phyloP scores from a whole-genome alignment of 345 rosid genomes.

The Brassica carinata region DNA sequence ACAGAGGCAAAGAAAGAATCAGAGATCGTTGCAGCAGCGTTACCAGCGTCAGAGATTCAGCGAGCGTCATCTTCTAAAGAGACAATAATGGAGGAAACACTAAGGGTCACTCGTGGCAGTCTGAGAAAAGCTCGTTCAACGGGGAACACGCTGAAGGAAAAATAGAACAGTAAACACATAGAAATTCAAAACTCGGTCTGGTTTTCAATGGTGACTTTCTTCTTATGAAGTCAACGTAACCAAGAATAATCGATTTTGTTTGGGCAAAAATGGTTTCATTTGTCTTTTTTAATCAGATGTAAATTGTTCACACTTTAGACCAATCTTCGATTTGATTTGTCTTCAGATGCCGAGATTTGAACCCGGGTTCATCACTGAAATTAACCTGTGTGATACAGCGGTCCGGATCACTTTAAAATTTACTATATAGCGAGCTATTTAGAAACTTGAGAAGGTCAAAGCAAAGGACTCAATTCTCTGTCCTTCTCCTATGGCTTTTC shows the following conservation, averaged over 20 bases:
- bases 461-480: background rate
- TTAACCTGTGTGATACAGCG: background rate
- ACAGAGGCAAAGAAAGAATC: constrained; percentile 47
- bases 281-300: constrained; percentile 10
- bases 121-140: constrained; percentile 59
- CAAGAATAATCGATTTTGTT: constrained; percentile 15
- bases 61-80: constrained; percentile 50
- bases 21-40: constrained; percentile 46
- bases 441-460: background rate
- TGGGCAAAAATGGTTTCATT: background rate
- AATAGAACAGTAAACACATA: constrained; percentile 15
- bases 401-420: background rate
- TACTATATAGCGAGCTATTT: background rate
- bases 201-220: constrained; percentile 3
- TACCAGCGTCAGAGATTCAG: constrained; percentile 46
- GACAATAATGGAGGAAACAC: constrained; percentile 55
- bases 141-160: constrained; percentile 24
- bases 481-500: background rate
- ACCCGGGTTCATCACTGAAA: background rate
- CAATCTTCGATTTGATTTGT: constrained; percentile 2
- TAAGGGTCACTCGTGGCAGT: constrained; percentile 50
- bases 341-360: background rate
- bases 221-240: constrained; percentile 6
- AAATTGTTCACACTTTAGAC: constrained; percentile 10
- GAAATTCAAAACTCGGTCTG: background rate